phyloP scores from a whole-genome alignment of 2,329 filamentous ascomycete species.

The Ophiosphaerella korrae region DNA sequence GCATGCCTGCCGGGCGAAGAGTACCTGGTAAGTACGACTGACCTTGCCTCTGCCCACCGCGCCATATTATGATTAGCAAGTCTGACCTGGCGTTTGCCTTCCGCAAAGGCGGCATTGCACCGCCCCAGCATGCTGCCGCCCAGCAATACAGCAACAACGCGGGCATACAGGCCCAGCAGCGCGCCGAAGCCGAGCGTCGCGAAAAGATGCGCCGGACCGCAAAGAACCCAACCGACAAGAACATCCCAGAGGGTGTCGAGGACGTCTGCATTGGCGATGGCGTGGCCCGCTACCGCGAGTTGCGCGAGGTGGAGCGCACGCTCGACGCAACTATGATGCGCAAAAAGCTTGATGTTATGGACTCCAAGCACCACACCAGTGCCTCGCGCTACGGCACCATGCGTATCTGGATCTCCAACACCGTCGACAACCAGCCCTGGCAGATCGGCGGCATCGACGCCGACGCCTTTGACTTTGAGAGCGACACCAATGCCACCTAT shows the following conservation, averaged over 20 bases:
- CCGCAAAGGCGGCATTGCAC: conserved; percentile 52
- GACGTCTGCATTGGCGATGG: conserved; percentile 81
- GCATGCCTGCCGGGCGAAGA: conserved; percentile 44
- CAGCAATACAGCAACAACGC: conserved; percentile 49
- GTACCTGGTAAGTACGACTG: conserved; percentile 49
- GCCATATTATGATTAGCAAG: conserved; percentile 51
- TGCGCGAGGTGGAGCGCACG: conserved; percentile 85
- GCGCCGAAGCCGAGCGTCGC: conserved; percentile 57
- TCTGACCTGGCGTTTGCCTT: conserved; percentile 57
- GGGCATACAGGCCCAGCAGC: conserved; percentile 51
- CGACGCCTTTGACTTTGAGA: conserved; percentile 81
- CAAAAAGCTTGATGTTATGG: conserved; percentile 88
- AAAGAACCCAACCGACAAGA: conserved; percentile 92
- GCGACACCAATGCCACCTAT: conserved; percentile 78
- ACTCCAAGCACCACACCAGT: conserved; percentile 75
- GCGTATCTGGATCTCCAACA: conserved; percentile 94
- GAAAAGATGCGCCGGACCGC: conserved; percentile 79
- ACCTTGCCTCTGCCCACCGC: no score
- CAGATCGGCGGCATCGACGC: conserved; percentile 72
- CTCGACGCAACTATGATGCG: conserved; percentile 93
- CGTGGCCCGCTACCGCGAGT: conserved; percentile 77
- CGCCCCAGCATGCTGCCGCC: conserved; percentile 55
- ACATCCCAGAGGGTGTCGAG: conserved; percentile 84
- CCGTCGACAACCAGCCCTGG: conserved; percentile 92
- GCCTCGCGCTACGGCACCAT: conserved; percentile 82